Evolutionary conservation across 2,329 filamentous ascomycete species (phyloP), one percentile per base, ranked within the genome.

Genomic region (Ambrosiella beaveri): DNA sequence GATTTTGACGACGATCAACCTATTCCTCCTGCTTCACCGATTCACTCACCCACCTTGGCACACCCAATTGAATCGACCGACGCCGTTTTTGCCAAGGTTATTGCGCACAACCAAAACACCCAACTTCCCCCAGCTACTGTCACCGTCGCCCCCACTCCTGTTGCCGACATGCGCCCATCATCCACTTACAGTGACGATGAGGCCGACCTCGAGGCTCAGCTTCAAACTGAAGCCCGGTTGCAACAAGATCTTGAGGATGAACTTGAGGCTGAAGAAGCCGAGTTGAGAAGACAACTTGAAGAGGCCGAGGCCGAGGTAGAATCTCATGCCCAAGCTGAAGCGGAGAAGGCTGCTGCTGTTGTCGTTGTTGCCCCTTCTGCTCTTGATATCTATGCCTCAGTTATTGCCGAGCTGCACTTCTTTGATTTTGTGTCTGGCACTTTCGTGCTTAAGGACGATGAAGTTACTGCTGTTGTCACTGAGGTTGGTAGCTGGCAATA

Each of bases 401-500:
- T 94, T 63, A 73, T 75, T 6, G 89, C 85, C 0, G 91, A 98
- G 69, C 78, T 98, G 4, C 91, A 98, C 69, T 77, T 98, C 62
- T 98, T 93, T 68, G 91, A 98, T 67, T 91, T 96, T 63, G 77
- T 84, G 9, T 86, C 86, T 0, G 88, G 88, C 2, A 84, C 89
- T 0, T 98, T 98, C 67, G 77, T 91, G 37, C 70, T 86, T 17
- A 85, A 95, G 65, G 89, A 95, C 63, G 71, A 78, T 0, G 76
- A 80, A 1, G 83, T 96, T 40, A 80, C 80, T 45, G 88, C 88
- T 6, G 84, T 82, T 0, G 90, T 98, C 9, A 85, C 83, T 0
- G 91, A 97, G 66, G 78, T 89, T 57, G 91, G 90, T 7, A 80
- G 84, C 58, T 98, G 93, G 93, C 80, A 93, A 63, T 98, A 97